Evolutionary conservation across 2,329 filamentous ascomycete genomes (phyloP), one percentile per base, ranked within the genome.

Genomic region (Tolypocladium ophioglossoides): DNA sequence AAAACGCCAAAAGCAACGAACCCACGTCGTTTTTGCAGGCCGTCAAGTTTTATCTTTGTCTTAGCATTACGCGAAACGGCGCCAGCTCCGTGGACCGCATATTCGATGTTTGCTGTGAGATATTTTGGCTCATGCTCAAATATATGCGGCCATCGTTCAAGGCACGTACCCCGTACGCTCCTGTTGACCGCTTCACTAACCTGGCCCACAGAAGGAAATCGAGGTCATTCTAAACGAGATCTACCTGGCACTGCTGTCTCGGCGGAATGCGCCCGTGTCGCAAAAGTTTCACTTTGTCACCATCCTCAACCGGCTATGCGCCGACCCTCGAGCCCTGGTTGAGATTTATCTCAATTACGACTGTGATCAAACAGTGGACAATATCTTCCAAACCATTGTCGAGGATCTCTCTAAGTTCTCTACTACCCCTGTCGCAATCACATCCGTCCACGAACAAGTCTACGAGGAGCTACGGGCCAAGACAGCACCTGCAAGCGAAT

Each of bases 271-370:
- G 0, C 92, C 92, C 4, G 74, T 86, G 11, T 91, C 91, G 56
- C 94, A 99, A 67, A 99, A 97, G 70, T 82, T 94, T 53, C 91
- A 92, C 66, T 94, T 97, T 61, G 82, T 99, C 69, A 85, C 84
- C 56, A 83, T 99, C 30, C 78, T 99, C 52, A 87, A 89, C 62
- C 81, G 92, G 55, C 77, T 99, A 50, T 91, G 87, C 56, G 84
- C 83, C 18, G 94, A 99, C 66, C 89, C 92, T 2, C 82, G 89
- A 60, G 91, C 90, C 0, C 70, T 99, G 50, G 94, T 99, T 18
- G 94, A 99, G 70, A 86, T 91, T 16, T 99, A 99, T 70, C 80
- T 99, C 58, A 99, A 99, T 70, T 99, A 99, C 66, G 94, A 99
- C 68, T 99, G 94, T 72, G 95, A 97, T 65, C 82, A 92, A 56